These are phyloP conservation scores for Phytopythium helicoides DNA, from an alignment of 352 stramenopile species.

Conservation along the genomic window DNA sequence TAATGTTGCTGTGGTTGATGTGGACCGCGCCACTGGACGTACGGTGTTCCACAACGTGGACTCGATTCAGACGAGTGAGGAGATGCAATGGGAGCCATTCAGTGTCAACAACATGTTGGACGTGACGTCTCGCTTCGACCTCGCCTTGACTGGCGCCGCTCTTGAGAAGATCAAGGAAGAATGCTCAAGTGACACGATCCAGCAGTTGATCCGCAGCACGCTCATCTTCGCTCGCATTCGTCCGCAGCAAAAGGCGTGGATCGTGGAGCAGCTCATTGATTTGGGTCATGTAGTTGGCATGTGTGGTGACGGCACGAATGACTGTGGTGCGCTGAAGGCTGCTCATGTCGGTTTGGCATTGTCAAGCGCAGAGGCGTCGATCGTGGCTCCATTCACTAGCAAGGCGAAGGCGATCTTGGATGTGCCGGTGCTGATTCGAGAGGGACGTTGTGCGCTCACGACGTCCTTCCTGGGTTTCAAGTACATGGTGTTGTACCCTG, in stretches of 20 bases:
- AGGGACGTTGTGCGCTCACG: conserved; percentile 78
- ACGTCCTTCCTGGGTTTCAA: conserved; percentile 60
- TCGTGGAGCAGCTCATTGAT: conserved; percentile 56
- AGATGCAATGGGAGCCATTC: conserved; percentile 14
- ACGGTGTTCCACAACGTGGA: conserved; percentile 28
- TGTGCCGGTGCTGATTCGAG: conserved; percentile 73
- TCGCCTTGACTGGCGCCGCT: conserved; percentile 51
- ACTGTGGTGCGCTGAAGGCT: conserved; percentile 82
- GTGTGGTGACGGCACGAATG: conserved; percentile 71
- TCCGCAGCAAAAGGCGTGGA: conserved; percentile 54
- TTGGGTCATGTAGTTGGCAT: conserved; percentile 39
- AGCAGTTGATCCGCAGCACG: conserved; percentile 32
- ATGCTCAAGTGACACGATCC: conserved; percentile 30
- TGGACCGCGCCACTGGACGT: conserved; percentile 13
- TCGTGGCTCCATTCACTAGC: conserved; percentile 89
- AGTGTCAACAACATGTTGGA: conserved; percentile 20
- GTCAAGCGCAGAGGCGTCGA: conserved; percentile 77
- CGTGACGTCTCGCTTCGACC: conserved; percentile 22
- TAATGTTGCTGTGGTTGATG: conserved; percentile 39
- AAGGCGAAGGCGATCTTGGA: conserved; percentile 73
- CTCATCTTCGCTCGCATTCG: conserved; percentile 58
- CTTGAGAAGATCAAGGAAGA: conserved; percentile 32
- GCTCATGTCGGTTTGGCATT: conserved; percentile 87
- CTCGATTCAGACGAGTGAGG: conserved; percentile 9
- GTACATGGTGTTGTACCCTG: conserved; percentile 53